Percentiles rank a stretch among this genome's conserved stretches.
phyloP scores from a whole-genome alignment of 768 basidiomycete species.

The Mycena polygramma region DNA sequence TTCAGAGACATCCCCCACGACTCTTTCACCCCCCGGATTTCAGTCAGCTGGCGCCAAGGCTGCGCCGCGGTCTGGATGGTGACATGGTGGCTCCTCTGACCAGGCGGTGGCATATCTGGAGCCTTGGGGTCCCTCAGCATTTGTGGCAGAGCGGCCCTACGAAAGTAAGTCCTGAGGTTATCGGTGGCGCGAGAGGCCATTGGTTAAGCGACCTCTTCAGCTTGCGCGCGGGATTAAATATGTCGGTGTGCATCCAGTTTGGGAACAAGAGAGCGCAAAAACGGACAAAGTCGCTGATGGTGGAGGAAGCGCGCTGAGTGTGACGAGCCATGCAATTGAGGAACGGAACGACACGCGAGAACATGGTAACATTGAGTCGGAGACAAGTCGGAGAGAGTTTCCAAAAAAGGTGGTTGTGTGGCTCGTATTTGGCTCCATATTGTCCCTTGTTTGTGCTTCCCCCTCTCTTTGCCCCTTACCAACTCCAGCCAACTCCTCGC shows the following conservation, averaged over 20 bases:
- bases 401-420: no score
- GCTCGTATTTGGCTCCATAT: no score
- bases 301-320: no score
- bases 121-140: slow-evolving; percentile 12
- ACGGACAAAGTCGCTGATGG: background rate
- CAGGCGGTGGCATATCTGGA: slow-evolving; percentile 10
- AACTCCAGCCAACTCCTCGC: no score
- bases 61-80: slow-evolving; percentile 6
- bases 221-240: background rate
- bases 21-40: background rate
- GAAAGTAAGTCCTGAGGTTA: slow-evolving; percentile 22
- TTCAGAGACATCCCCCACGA: slow-evolving; percentile 2
- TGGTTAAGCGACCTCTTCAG: background rate
- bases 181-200: slow-evolving; percentile 25
- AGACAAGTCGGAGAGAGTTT: no score
- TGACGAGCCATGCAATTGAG: no score
- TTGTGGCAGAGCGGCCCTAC: slow-evolving; percentile 19
- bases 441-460: no score
- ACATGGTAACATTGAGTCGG: no score
- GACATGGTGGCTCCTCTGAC: slow-evolving; percentile 21
- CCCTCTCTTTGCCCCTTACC: no score
- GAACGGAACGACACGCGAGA: no score
- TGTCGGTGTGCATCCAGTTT: background rate
- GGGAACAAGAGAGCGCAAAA: background rate
- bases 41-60: slow-evolving; percentile 22